A percentile compares a stretch with the other conserved stretches of the same genome.
These are phyloP conservation scores for Auricularia heimuer DNA, from an alignment of 768 basidiomycete species.

Conservation along the genomic window DNA sequence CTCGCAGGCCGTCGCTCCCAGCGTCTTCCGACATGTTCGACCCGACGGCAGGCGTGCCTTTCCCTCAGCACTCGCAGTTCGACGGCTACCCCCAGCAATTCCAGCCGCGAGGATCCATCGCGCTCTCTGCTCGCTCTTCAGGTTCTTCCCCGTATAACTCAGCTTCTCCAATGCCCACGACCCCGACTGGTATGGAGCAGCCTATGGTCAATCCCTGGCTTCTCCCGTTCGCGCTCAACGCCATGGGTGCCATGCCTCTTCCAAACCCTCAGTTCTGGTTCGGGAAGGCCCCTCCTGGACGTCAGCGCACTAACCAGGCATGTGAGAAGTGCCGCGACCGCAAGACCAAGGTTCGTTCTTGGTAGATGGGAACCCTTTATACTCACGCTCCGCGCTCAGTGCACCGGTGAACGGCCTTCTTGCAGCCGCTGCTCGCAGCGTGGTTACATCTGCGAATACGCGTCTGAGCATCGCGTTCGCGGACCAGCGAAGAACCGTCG, in stretches of 20 bases:
- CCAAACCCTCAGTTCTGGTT: neutral
- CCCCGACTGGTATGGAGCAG: neutral
- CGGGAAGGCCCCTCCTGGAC: neutral
- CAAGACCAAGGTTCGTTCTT: slow-evolving; percentile 54
- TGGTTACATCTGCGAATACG: slow-evolving; percentile 55
- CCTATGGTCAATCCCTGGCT: neutral
- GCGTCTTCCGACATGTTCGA: neutral
- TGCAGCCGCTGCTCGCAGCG: slow-evolving; percentile 56
- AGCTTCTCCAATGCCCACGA: neutral
- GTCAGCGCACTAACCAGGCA: slow-evolving; percentile 55
- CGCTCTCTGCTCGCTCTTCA: neutral
- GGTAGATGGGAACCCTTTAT: neutral
- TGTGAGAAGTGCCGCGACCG: slow-evolving; percentile 65
- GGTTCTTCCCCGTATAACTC: neutral
- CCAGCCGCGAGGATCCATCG: neutral
- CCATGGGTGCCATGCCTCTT: neutral
- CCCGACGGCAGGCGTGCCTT: neutral
- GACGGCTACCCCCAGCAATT: neutral
- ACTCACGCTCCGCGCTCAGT: slow-evolving; percentile 29
- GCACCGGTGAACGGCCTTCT: slow-evolving; percentile 59
- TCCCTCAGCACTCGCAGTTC: neutral
- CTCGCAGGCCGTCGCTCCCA: neutral
- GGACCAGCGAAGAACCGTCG: slow-evolving; percentile 1
- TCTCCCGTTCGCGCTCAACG: neutral
- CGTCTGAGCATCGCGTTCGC: slow-evolving; percentile 32